Conservation (phyloP, 352 stramenopile genomes). For the Phytophthora colocasiae region DNA sequence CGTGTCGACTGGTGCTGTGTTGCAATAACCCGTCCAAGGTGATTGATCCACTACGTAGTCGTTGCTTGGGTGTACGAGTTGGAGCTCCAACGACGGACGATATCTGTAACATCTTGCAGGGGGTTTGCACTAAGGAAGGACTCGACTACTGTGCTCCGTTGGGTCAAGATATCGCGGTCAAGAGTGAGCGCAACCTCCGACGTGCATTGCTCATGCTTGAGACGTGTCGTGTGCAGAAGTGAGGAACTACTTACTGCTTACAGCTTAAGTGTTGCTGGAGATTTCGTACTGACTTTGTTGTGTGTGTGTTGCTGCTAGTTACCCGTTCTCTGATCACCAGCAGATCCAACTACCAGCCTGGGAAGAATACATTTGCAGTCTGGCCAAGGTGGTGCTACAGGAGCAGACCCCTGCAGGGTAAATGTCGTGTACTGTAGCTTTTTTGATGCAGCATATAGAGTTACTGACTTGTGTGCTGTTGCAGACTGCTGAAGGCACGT, state of each 20-base stretch:
- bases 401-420: slow-evolving; percentile 95
- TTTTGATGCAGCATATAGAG: not conserved
- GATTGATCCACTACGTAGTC: slow-evolving; percentile 97
- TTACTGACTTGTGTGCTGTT: not conserved
- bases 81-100: slow-evolving; percentile 92
- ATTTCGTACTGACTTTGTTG: not conserved
- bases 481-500: slow-evolving; percentile 91
- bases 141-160: slow-evolving; percentile 91
- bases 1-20: slow-evolving; percentile 97
- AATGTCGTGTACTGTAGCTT: slow-evolving; percentile 6
- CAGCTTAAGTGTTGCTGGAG: not conserved
- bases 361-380: slow-evolving; percentile 96
- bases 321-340: slow-evolving; percentile 87
- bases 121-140: slow-evolving; percentile 92
- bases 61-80: slow-evolving; percentile 96
- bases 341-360: slow-evolving; percentile 94
- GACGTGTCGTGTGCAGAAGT: slow-evolving; percentile 89
- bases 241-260: not conserved
- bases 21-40: slow-evolving; percentile 98
- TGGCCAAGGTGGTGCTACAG: slow-evolving; percentile 94
- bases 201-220: slow-evolving; percentile 98
- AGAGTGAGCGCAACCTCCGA: slow-evolving; percentile 95
- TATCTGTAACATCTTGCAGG: slow-evolving; percentile 91
- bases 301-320: slow-evolving; percentile 44
- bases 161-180: slow-evolving; percentile 91